These are phyloP conservation scores for Backusella liffmaniae DNA, from an alignment of 192 early-diverging fungal species.

Conservation along the genomic window DNA sequence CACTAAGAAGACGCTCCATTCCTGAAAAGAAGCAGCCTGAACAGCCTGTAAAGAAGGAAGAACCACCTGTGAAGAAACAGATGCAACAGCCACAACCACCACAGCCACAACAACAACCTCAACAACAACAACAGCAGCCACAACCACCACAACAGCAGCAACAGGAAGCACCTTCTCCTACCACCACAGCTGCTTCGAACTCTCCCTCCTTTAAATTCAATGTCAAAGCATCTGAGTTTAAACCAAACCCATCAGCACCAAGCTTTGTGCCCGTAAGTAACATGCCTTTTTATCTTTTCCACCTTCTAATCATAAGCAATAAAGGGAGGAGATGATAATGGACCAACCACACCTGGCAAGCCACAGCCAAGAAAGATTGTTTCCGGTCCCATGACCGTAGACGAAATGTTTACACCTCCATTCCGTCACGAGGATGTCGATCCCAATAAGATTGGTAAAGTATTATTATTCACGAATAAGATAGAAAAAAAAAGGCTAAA, in stretches of 20 bases:
- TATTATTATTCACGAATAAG: not conserved
- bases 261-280: constrained; percentile 66
- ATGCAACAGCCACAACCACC: not conserved
- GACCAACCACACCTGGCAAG: not conserved
- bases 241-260: constrained; percentile 68
- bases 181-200: constrained; percentile 9
- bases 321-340: constrained; percentile 14
- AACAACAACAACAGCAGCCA: not conserved
- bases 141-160: not conserved
- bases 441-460: constrained; percentile 43
- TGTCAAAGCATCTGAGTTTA: constrained; percentile 72
- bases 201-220: constrained; percentile 61
- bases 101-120: not conserved
- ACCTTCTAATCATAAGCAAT: not conserved
- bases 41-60: constrained; percentile 3
- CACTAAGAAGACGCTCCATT: constrained; percentile 6
- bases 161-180: constrained; percentile 10
- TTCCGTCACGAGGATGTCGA: constrained; percentile 43
- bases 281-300: not conserved
- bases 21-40: not conserved
- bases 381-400: constrained; percentile 28
- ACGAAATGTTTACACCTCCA: constrained; percentile 36
- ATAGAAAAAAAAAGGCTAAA: not conserved
- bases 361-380: not conserved
- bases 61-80: not conserved